Evolutionary conservation across 192 early-diverging fungal species (phyloP).

Genomic region (Pilobolus umbonatus): DNA sequence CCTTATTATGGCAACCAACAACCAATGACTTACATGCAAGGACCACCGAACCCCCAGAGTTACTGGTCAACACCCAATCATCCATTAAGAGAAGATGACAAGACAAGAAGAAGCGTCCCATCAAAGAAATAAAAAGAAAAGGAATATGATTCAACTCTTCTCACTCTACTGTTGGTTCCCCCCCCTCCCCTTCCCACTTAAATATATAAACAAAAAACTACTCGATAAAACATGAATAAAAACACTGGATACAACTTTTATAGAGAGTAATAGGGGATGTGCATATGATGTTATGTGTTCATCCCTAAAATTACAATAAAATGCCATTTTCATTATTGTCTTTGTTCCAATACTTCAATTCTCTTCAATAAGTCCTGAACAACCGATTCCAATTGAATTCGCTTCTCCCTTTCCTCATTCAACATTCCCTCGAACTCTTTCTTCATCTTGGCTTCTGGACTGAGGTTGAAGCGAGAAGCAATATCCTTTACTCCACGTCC

Average conservation of each 20-base stretch:
- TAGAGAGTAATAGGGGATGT: no score
- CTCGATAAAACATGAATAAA: conserved; percentile 1
- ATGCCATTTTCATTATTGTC: neutral
- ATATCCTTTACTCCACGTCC: conserved; percentile 28
- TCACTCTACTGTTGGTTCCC: neutral
- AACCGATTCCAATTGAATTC: conserved; percentile 24
- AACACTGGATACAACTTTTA: no score
- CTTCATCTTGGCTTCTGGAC: conserved; percentile 33
- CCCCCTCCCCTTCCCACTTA: neutral
- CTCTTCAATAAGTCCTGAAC: conserved; percentile 16
- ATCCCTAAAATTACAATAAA: neutral
- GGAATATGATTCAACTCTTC: neutral
- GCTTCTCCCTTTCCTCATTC: conserved; percentile 24
- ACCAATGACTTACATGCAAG: conserved; percentile 6
- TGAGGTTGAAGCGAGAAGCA: conserved; percentile 29
- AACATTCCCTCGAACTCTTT: conserved; percentile 29
- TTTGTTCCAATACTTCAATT: conserved; percentile 18
- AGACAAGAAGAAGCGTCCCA: conserved; percentile 1
- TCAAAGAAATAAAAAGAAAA: conserved; percentile 1
- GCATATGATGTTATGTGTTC: no score
- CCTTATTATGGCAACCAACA: conserved; percentile 8
- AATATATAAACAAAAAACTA: neutral
- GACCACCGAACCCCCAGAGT: neutral
- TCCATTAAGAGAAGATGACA: conserved; percentile 12
- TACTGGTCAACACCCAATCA: conserved; percentile 12